These are phyloP conservation scores for Aquilaria malaccensis DNA, from an alignment of 345 rosid species.

Conservation along the genomic window DNA sequence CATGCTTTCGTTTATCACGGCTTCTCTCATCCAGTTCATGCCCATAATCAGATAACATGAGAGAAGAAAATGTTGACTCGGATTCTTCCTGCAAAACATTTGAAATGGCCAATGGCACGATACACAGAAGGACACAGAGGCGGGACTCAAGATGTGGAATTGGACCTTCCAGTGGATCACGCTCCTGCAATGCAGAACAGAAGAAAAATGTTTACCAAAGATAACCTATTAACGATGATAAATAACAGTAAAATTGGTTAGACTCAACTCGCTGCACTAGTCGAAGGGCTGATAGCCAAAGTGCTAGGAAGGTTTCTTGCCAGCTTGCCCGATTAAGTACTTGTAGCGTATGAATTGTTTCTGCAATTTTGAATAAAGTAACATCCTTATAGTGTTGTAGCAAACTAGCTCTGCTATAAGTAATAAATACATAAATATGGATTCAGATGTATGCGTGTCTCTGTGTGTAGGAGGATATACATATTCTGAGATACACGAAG, in stretches of 20 bases:
- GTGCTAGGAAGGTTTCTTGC: slow-evolving; percentile 67
- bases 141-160: slow-evolving; percentile 63
- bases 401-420: no score
- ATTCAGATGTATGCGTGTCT: no score
- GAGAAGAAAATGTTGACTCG: slow-evolving; percentile 16
- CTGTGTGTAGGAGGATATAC: background rate
- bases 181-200: slow-evolving; percentile 33
- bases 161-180: slow-evolving; percentile 63
- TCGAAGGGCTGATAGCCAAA: slow-evolving; percentile 70
- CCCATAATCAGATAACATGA: slow-evolving; percentile 18
- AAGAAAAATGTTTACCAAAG: background rate
- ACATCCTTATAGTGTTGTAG: no score
- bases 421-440: no score
- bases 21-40: slow-evolving; percentile 17
- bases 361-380: slow-evolving; percentile 23
- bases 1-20: slow-evolving; percentile 25
- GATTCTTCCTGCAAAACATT: slow-evolving; percentile 32
- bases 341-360: slow-evolving; percentile 34
- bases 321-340: slow-evolving; percentile 54
- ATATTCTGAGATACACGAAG: background rate
- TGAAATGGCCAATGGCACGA: slow-evolving; percentile 52
- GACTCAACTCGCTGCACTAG: slow-evolving; percentile 64
- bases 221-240: background rate
- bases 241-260: slow-evolving; percentile 2
- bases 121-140: slow-evolving; percentile 51